A percentile compares a stretch with the other conserved stretches of the same genome.
phyloP scores from a whole-genome alignment of 306 rosid species.

The Rosa multiflora region DNA sequence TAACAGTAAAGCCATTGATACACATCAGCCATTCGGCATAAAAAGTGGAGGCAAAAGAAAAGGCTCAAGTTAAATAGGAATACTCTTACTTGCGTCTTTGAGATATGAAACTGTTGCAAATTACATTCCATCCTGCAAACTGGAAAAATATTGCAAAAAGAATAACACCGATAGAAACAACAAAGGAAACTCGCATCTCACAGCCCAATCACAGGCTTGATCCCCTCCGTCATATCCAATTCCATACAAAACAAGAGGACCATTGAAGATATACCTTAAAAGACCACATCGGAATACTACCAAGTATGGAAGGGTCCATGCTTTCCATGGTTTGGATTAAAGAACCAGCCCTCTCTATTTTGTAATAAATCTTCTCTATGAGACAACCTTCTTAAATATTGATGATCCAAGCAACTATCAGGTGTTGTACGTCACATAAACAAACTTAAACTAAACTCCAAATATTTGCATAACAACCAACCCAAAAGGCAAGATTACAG shows the following conservation, averaged over 20 bases:
- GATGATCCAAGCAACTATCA: constrained; percentile 1
- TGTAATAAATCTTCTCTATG: not conserved
- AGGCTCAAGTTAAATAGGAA: constrained; percentile 28
- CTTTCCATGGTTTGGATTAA: not conserved
- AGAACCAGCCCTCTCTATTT: not conserved
- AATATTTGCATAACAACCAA: not conserved
- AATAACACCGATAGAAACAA: constrained; percentile 22
- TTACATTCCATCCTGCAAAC: constrained; percentile 68
- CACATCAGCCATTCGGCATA: constrained; percentile 11
- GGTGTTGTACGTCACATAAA: not conserved
- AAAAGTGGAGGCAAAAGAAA: not conserved
- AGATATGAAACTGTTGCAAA: constrained; percentile 56
- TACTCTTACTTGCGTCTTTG: constrained; percentile 64
- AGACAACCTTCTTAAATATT: not conserved
- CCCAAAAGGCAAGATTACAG: not conserved
- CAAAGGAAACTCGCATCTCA: not conserved
- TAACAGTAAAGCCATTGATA: constrained; percentile 2
- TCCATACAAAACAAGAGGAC: constrained; percentile 3
- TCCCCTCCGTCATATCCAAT: not conserved
- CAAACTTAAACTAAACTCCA: not conserved
- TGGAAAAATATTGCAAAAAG: constrained; percentile 38
- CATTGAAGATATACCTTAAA: no score
- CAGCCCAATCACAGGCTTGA: not conserved
- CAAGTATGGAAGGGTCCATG: not conserved
- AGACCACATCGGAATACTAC: not conserved